These are phyloP conservation scores for Aureoboletus auriporus DNA, from an alignment of 768 basidiomycete species.

Conservation along the genomic window DNA sequence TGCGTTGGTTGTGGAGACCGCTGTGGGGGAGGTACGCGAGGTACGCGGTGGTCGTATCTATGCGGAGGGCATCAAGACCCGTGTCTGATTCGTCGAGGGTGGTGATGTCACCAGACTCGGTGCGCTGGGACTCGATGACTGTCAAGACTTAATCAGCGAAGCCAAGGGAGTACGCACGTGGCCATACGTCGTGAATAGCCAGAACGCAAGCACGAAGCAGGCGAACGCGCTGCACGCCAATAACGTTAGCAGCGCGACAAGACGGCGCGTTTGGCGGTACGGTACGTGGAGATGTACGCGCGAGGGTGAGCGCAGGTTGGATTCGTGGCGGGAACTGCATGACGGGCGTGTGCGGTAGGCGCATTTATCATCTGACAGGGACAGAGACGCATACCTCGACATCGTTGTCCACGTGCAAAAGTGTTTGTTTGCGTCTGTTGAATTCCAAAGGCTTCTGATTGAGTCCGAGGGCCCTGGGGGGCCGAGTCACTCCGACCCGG, in stretches of 20 bases:
- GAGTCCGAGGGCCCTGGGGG: no score
- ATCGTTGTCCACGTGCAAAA: conserved; percentile 2
- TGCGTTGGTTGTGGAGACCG: conserved; percentile 83
- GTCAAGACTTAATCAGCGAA: conserved; percentile 15
- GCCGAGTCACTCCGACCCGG: no score
- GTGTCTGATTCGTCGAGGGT: conserved; percentile 26
- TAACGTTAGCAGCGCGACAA: conserved; percentile 43
- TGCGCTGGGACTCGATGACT: conserved; percentile 20
- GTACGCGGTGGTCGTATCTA: conserved; percentile 39
- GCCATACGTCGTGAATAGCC: conserved; percentile 56
- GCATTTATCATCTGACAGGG: conserved; percentile 63
- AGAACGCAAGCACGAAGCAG: conserved; percentile 60
- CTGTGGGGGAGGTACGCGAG: conserved; percentile 80
- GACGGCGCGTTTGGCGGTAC: conserved; percentile 28
- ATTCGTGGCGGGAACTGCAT: conserved; percentile 27
- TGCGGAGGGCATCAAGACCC: conserved; percentile 6
- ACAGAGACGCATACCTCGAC: conserved; percentile 45
- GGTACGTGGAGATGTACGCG: conserved; percentile 8
- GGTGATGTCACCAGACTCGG: conserved; percentile 9
- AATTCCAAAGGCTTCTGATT: no score
- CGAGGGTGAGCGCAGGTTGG: conserved; percentile 16
- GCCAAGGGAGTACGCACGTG: conserved; percentile 16
- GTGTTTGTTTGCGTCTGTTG: no score
- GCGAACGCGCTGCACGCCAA: conserved; percentile 45
- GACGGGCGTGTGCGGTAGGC: conserved; percentile 56